Percentiles rank a stretch among this genome's conserved stretches.
Conservation (phyloP, 2,329 filamentous ascomycete genomes). For the Phaeophleospora eucalypticola region DNA sequence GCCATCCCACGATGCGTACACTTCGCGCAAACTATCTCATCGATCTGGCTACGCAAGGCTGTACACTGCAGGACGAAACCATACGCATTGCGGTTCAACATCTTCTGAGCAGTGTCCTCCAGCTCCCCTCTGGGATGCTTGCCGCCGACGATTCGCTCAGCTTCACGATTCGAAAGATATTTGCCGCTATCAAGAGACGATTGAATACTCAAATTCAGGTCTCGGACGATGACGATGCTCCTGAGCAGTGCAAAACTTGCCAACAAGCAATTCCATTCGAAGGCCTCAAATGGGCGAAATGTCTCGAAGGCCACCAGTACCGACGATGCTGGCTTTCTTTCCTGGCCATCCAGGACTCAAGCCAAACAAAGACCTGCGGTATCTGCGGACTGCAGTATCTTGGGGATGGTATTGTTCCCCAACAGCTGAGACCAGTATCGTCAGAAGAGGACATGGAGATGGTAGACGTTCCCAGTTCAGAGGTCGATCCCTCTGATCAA, state of each 20-base stretch:
- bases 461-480: slow-evolving; percentile 7
- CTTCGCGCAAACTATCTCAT: background rate
- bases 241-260: slow-evolving; percentile 54
- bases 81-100: background rate
- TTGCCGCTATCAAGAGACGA: background rate
- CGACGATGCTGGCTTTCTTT: slow-evolving; percentile 53
- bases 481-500: slow-evolving; percentile 7
- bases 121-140: background rate
- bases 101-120: background rate
- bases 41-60: background rate
- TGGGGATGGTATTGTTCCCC: slow-evolving; percentile 37
- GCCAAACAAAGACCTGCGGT: slow-evolving; percentile 51
- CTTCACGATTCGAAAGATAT: background rate
- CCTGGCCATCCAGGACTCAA: slow-evolving; percentile 52
- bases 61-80: background rate
- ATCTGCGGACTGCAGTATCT: slow-evolving; percentile 50
- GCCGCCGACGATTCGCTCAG: background rate
- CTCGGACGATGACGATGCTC: slow-evolving; percentile 6
- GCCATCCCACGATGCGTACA: background rate
- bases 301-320: slow-evolving; percentile 50
- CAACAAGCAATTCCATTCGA: slow-evolving; percentile 45
- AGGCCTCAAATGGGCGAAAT: slow-evolving; percentile 45
- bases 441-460: slow-evolving; percentile 11
- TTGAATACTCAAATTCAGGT: background rate
- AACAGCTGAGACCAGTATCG: background rate